Base-by-base conservation (phyloP, 441 rosid genomes). In the Gossypium gossypioides region DNA sequence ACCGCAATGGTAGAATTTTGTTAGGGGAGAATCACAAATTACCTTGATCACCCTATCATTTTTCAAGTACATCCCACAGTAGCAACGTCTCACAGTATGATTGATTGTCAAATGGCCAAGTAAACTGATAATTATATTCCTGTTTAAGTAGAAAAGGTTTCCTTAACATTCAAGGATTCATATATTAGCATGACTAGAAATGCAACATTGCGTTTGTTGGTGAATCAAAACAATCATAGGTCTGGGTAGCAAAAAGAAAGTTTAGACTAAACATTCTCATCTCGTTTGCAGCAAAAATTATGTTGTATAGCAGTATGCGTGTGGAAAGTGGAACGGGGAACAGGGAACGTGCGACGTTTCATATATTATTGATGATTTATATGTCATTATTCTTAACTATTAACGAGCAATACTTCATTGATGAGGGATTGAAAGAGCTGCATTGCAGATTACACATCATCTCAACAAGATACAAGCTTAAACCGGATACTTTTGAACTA, bases 401-500 rank as follows among this genome's bases (percentile, higher is more conserved):
- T 27, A 27, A 6, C 15, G 21, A 21, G 65, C 63, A 77, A 74
- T 21, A 59, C 57, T n/a, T 57, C 56, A 66, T 50, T 34, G 51
- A 25, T 27, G 18, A 50, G 44, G 22, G 55, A 74, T 15, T 24
- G 44, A 71, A 72, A 71, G 44, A 66, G 66, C 66, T 6, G 37
- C 48, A 50, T 72, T 54, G 51, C 55, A 59, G 56, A 40, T 22
- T 22, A 61, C 21, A 3, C 13, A 57, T 19, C 37, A 27, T 62
- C 62, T 66, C 75, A 74, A 42, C 69, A 50, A 34, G 58, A 77
- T 65, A 77, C 79, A 74, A 73, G 65, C 71, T 24, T n/a, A 50
- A 57, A 13, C 64, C 29, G 68, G 40, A 72, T 8, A 62, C 18
- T 42, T 74, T 74, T 57, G 59, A 63, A 57, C 10, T 57, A 57